Base-by-base conservation (phyloP, 2,329 filamentous ascomycete genomes). In the Didymella pinodella region DNA sequence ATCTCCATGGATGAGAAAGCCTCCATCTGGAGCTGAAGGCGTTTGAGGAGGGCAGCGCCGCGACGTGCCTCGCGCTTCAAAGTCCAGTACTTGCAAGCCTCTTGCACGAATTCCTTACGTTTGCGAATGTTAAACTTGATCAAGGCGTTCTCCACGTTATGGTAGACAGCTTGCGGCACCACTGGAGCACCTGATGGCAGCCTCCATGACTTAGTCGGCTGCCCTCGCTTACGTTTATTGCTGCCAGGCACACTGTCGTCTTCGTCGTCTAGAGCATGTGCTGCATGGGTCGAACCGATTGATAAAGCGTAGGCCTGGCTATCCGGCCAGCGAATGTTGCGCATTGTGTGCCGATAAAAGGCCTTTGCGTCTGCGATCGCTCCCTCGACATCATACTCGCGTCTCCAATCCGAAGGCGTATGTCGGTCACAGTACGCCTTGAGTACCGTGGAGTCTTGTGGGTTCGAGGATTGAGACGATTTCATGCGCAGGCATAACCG, bases 371-470 rank as follows among this genome's bases (percentile, higher is more conserved):
- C 89, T 55, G 86, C 87, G 14, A 92, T 93, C 5, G 93, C 92
- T 65, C 84, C 84, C 63, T 91, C 88, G 1, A 96, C 93, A 48
- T 90, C 87, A 72, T 97, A 91, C 70, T 97, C 93, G 62, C 90
- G 87, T 36, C 91, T 86, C 84, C 96, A 97, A 54, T 98, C 95
- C 2, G 85, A 83, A 2, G 95, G 93, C 46, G 95, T 94, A 78
- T 99, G 95, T 79, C 91, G 95, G 78, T 99, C 92, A 75, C 95
- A 99, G 73, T 95, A 96, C 0, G 94, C 95, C 77, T 98, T 97
- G 51, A 98, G 84, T 20, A 93, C 86, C 71, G 91, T 92, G 57
- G 87, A 88, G 60, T 95, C 92, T 63, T 94, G 87, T 18, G 93
- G 87, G 18, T 90, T 90, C 31, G 91, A 84, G 12, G 88, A 88